Percentiles rank a stretch among this genome's conserved stretches.
Conservation (phyloP, 1,284 basidiomycete genomes). For the Boletus subluridellus region DNA sequence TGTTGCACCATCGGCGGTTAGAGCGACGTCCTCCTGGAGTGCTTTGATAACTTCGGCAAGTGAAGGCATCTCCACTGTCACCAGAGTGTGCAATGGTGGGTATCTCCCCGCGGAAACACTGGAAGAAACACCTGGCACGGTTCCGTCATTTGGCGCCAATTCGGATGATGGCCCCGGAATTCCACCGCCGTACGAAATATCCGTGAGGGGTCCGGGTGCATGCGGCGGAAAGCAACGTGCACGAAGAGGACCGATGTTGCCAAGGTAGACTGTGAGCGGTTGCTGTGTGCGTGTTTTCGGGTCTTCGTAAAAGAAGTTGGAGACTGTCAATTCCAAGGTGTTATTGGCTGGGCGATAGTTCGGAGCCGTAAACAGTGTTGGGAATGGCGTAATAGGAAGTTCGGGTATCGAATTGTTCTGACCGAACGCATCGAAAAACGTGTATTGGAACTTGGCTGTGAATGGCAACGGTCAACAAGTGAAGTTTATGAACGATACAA, state of each 20-base stretch:
- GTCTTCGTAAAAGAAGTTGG: slow-evolving; percentile 78
- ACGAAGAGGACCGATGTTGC: slow-evolving; percentile 79
- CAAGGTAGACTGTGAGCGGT: slow-evolving; percentile 86
- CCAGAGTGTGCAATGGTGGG: slow-evolving; percentile 64
- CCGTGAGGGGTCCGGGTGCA: slow-evolving; percentile 60
- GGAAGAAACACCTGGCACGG: slow-evolving; percentile 30
- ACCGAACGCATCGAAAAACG: slow-evolving; percentile 88
- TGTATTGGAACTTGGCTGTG: slow-evolving; percentile 86
- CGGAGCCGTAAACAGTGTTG: slow-evolving; percentile 79
- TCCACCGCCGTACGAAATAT: slow-evolving; percentile 51
- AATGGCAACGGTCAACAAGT: slow-evolving; percentile 21
- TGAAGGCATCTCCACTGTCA: slow-evolving; percentile 75
- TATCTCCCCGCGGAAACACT: slow-evolving; percentile 42
- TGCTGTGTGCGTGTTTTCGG: slow-evolving; percentile 58
- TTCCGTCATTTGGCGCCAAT: slow-evolving; percentile 31
- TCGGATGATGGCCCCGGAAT: slow-evolving; percentile 35
- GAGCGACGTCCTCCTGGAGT: slow-evolving; percentile 58
- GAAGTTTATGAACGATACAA: slow-evolving; percentile 8
- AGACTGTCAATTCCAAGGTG: slow-evolving; percentile 77
- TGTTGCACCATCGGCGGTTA: slow-evolving; percentile 34
- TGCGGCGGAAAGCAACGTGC: slow-evolving; percentile 68
- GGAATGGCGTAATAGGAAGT: slow-evolving; percentile 83
- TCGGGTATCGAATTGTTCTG: slow-evolving; percentile 72
- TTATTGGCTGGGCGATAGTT: slow-evolving; percentile 69
- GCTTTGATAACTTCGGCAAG: slow-evolving; percentile 68